phyloP scores from a whole-genome alignment of 2,329 filamentous ascomycete genomes.

The Phaeosphaeriaceae sp. region DNA sequence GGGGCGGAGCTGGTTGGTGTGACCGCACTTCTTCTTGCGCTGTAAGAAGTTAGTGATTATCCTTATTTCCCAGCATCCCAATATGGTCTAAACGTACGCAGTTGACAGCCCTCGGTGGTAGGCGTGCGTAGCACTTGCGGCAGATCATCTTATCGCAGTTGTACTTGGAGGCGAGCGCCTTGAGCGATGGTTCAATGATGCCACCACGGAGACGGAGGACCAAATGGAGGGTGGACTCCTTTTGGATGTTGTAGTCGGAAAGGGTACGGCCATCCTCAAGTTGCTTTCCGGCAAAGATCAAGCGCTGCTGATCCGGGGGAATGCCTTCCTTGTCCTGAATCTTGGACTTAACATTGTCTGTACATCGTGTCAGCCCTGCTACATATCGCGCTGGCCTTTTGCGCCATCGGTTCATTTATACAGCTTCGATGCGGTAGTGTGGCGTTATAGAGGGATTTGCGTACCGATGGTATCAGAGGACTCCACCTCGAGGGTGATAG shows the following conservation, averaged over 20 bases:
- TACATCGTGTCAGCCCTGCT: conserved; percentile 25
- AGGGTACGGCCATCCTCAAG: conserved; percentile 97
- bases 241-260: conserved; percentile 99
- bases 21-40: conserved; percentile 96
- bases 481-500: conserved; percentile 91
- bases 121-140: conserved; percentile 99
- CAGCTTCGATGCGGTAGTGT: conserved; percentile 16
- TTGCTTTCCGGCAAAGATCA: conserved; percentile 99
- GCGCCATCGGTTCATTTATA: conserved; percentile 4
- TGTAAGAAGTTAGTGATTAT: conserved; percentile 8
- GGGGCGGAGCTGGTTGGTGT: conserved; percentile 99
- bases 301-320: conserved; percentile 94
- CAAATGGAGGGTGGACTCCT: conserved; percentile 98
- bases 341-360: conserved; percentile 99
- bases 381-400: not conserved
- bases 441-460: conserved; percentile 24
- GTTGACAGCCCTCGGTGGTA: conserved; percentile 98
- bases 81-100: conserved; percentile 60
- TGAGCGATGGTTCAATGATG: conserved; percentile 97
- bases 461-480: conserved; percentile 86
- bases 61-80: no score
- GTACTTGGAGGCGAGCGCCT: conserved; percentile 98
- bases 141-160: conserved; percentile 99
- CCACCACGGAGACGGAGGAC: conserved; percentile 99
- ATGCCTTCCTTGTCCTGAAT: conserved; percentile 99